Evolutionary conservation across 805 yeast species (phyloP).

Genomic region (Saccharomyces eubayanus): DNA sequence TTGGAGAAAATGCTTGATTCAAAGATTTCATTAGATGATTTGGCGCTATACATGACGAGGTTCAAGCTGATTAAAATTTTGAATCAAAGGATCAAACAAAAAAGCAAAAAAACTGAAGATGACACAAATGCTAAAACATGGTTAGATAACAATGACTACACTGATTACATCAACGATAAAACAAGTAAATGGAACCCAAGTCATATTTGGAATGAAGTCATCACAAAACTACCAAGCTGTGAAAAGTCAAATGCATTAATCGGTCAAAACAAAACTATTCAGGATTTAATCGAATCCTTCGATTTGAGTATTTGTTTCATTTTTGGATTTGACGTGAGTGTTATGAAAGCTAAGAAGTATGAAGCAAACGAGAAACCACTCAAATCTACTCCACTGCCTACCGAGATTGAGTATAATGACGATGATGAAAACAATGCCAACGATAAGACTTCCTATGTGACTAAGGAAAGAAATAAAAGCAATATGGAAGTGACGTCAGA

Average conservation of each 20-base stretch:
- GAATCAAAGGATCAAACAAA: neutral
- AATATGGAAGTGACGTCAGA: conserved; percentile 6
- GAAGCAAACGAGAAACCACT: conserved; percentile 17
- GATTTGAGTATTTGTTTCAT: neutral
- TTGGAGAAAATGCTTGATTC: neutral
- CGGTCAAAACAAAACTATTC: conserved; percentile 5
- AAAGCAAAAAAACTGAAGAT: neutral
- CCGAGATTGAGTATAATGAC: conserved; percentile 9
- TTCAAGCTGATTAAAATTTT: neutral
- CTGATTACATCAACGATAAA: conserved; percentile 18
- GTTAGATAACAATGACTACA: neutral
- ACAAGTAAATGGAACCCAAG: conserved; percentile 37
- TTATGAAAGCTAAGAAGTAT: conserved; percentile 13
- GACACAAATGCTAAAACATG: neutral
- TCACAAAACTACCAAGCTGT: conserved; percentile 18
- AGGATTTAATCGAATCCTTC: neutral
- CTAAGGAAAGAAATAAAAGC: conserved; percentile 1
- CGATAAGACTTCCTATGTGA: neutral
- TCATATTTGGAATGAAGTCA: conserved; percentile 34
- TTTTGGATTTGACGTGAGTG: neutral
- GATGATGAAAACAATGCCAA: conserved; percentile 1
- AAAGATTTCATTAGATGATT: neutral
- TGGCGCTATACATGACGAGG: neutral
- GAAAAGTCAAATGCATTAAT: conserved; percentile 12
- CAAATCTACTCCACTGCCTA: conserved; percentile 2